Base-by-base conservation (phyloP, 331 rosid species). In the Cydonia oblonga region DNA sequence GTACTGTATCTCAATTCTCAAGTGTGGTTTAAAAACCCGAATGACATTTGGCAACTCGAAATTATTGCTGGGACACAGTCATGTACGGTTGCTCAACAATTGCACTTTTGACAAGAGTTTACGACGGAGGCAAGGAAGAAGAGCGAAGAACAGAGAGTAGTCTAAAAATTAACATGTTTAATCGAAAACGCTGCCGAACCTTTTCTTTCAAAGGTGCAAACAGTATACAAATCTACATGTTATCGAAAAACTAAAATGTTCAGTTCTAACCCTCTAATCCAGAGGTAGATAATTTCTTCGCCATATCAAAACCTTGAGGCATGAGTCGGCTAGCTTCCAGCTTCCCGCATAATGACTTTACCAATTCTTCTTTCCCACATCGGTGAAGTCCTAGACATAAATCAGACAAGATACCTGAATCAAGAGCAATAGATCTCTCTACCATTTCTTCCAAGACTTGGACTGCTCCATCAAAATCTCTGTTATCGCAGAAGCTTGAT, bases 381-480 rank as follows among this genome's bases (percentile, higher is more conserved):
- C 15, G 77, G 54, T 69, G 28, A 62, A 93, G 93, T 79, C 86
- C 97, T 67, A 9, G 23, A 64, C 58, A 86, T 35, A 89, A 79
- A 76, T 85, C 93, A 79, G 56, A 83, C 24, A 93, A 79, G 38
- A 70, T 73, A 56, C 66, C 66, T 13, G 81, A 78, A 85, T 83
- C 88, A 56, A 84, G 89, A 69, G 70, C 76, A 70, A 82, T 67
- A 29, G 44, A 73, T 80, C 90, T 89, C 65, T 76, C 79, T 71
- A 82, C 46, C 98, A 90, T 87, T 80, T 89, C 97, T 76, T 76
- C 78, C 87, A 93, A 72, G 29, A 86, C 75, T 75, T 86, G 80
- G 29, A 82, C 82, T 69, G 96, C 97, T 66, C 96, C 96, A 72
- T 90, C 96, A 71, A 81, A 90, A 78, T 93, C 98, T 56, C 83